Base-by-base conservation (phyloP, 2,329 filamentous ascomycete genomes). In the Xylaria sp. region DNA sequence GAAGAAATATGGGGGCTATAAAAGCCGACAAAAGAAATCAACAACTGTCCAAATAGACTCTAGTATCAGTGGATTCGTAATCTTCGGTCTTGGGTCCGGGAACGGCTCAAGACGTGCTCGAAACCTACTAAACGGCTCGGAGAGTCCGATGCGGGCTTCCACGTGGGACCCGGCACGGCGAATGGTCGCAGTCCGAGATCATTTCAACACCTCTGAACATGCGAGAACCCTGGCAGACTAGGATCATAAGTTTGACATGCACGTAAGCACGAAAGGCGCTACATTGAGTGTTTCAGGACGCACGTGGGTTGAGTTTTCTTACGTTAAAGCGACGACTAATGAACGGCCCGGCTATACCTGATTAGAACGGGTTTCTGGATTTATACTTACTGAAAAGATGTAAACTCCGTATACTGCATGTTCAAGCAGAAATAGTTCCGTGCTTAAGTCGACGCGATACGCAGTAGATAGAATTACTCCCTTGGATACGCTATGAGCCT, bases 121-220 rank as follows among this genome's bases (percentile, higher is more conserved):
- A 41, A 25, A 36, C 28, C 32, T 34, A 23, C 20, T 13, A 43
- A 58, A 41, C 34, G 36, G 36, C 56, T 58, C 56, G 56, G 56
- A 58, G 36, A 58, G 56, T 58, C 56, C 56, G 56, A 58, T 30
- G 20, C 41, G 32, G 25, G 23, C 56, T 28, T 20, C 56, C 28
- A 25, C 23, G 56, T 28, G 34, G 28, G 23, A 43, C 56, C 56
- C 41, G 56, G 36, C 56, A 43, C 15, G 41, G 32, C 20, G 36
- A n/a, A 58, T 20, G 10, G 25, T 28, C 13, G 4, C 28, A 23
- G 23, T 36, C 20, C 43, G 9, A 41, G 20, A 46, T 46, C 43
- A 6, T 46, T 46, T 23, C 20, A 46, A 25, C 20, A n/a, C 43
- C 25, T 25, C 43, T 20, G 23, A 46, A 12, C 3, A 12, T 46